phyloP scores from a whole-genome alignment of 306 rosid species.

The Ormosia semicastrata region DNA sequence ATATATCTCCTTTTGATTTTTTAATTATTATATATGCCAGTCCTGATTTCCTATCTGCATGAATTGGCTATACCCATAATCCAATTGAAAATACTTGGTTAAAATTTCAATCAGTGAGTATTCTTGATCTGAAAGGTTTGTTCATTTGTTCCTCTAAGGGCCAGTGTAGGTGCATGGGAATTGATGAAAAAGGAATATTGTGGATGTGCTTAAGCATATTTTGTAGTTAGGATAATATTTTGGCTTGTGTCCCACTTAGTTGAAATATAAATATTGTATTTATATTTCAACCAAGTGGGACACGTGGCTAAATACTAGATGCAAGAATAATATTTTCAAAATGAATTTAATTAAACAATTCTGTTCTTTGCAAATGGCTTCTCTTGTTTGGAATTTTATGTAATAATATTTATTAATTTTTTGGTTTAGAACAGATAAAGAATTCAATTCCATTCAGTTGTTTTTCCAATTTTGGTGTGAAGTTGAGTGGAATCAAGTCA shows the following conservation, averaged over 20 bases:
- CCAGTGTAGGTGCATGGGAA: background rate
- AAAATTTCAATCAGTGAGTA: background rate
- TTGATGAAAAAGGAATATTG: background rate
- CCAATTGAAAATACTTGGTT: background rate
- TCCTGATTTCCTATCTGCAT: background rate
- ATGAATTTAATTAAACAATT: too few relatives aligned
- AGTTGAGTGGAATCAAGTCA: too few relatives aligned
- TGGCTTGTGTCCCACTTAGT: background rate
- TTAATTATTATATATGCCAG: background rate
- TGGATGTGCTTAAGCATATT: background rate
- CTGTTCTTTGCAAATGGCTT: too few relatives aligned
- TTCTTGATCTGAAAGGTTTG: background rate
- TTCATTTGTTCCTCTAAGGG: background rate
- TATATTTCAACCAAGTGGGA: background rate
- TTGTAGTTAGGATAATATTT: background rate
- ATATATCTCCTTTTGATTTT: background rate
- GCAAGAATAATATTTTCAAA: too few relatives aligned
- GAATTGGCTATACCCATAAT: background rate
- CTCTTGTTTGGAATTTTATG: too few relatives aligned
- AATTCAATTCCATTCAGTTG: too few relatives aligned
- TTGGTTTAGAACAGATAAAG: too few relatives aligned
- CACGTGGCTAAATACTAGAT: background rate
- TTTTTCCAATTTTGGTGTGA: too few relatives aligned
- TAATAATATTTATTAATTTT: too few relatives aligned
- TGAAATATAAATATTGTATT: background rate